phyloP scores from a whole-genome alignment of 805 yeast genomes.

The Starmerella sp. region DNA sequence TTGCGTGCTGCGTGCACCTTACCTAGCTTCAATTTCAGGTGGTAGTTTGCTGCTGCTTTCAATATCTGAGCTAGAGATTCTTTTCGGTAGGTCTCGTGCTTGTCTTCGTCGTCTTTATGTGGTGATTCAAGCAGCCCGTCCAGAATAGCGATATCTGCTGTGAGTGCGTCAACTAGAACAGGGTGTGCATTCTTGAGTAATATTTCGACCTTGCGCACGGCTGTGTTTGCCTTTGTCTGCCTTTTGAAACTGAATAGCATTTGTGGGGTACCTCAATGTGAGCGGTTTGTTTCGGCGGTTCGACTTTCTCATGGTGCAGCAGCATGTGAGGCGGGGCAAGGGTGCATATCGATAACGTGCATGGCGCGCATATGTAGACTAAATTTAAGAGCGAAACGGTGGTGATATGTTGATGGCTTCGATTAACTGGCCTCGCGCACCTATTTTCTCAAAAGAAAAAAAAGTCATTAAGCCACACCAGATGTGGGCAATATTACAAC shows the following conservation, averaged over 20 bases:
- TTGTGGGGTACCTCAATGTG: background rate
- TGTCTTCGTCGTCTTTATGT: background rate
- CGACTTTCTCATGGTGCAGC: background rate
- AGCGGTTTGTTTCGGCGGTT: background rate
- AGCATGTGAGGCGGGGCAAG: background rate
- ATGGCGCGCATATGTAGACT: no score
- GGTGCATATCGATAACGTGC: no score
- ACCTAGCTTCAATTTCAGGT: slow-evolving; percentile 1
- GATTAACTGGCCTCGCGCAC: no score
- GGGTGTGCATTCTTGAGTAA: background rate
- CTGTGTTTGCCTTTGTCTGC: background rate
- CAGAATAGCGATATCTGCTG: background rate
- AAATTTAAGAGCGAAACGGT: no score
- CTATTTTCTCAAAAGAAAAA: no score
- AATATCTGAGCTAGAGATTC: background rate
- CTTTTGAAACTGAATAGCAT: background rate
- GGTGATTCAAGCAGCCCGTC: background rate
- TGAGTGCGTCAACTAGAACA: background rate
- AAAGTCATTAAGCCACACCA: no score
- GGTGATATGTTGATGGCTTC: no score
- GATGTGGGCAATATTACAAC: background rate
- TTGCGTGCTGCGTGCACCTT: background rate
- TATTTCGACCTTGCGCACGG: background rate
- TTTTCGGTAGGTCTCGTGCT: background rate
- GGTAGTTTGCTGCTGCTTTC: background rate